Evolutionary conservation across 179 eudicot genomes (phyloP).

Genomic region (Drosera spatulata): DNA sequence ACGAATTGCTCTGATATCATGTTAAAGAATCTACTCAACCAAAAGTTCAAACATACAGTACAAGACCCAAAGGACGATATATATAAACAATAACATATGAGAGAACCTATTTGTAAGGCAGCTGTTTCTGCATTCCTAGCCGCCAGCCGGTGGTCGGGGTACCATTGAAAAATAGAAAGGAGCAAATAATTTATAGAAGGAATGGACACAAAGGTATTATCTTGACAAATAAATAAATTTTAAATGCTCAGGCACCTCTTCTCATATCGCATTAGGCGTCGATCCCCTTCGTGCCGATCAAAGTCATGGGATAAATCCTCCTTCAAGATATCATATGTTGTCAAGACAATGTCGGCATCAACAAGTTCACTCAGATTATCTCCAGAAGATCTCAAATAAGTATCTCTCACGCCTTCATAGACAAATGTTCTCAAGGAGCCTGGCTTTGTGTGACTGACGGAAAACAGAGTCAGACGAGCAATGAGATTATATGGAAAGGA

Average conservation of each 20-base stretch:
- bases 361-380: conserved; percentile 49
- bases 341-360: conserved; percentile 82
- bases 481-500: conserved; percentile 3
- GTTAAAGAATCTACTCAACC: too few relatives aligned
- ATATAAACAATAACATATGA: too few relatives aligned
- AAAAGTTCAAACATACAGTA: too few relatives aligned
- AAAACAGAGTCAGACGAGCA: conserved; percentile 11
- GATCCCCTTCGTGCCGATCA: conserved; percentile 95
- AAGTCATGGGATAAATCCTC: conserved; percentile 91
- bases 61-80: too few relatives aligned
- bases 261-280: conserved; percentile 74
- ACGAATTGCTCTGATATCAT: too few relatives aligned
- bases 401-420: conserved; percentile 81
- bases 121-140: too few relatives aligned
- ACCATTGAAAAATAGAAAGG: too few relatives aligned
- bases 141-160: too few relatives aligned
- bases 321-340: conserved; percentile 86
- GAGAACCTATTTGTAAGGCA: too few relatives aligned
- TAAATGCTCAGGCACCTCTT: conserved; percentile 47
- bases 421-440: conserved; percentile 69
- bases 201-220: too few relatives aligned
- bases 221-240: neutral
- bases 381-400: conserved; percentile 34
- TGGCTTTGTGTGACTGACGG: conserved; percentile 68
- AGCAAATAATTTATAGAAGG: too few relatives aligned